These are phyloP conservation scores for Scedosporium apiospermum DNA, from an alignment of 2,329 filamentous ascomycete species.

Conservation along the genomic window DNA sequence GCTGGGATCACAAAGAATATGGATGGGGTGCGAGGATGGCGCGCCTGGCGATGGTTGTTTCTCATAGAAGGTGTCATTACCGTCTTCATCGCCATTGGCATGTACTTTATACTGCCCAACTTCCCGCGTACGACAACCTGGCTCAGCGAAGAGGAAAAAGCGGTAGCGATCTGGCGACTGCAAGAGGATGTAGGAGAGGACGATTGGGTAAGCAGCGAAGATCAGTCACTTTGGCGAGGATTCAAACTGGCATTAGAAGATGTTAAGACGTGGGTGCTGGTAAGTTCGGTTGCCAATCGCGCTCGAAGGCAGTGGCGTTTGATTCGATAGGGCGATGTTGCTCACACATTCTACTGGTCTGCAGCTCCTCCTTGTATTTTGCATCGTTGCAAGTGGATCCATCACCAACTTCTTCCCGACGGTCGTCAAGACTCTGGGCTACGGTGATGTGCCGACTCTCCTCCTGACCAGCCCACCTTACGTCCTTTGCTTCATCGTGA, in stretches of 20 bases:
- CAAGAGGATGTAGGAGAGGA: conserved; percentile 57
- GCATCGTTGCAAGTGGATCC: conserved; percentile 45
- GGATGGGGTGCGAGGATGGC: conserved; percentile 33
- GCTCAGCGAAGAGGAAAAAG: conserved; percentile 24
- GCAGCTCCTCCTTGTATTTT: conserved; percentile 45
- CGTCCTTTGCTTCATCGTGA: conserved; percentile 50
- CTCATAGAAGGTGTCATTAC: conserved; percentile 52
- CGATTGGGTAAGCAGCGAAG: conserved; percentile 46
- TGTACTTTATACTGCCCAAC: conserved; percentile 24
- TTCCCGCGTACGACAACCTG: conserved; percentile 33
- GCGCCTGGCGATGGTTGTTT: conserved; percentile 57
- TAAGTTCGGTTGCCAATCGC: conserved; percentile 17
- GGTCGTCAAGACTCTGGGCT: conserved; percentile 59
- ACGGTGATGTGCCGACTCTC: conserved; percentile 47
- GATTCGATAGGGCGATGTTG: not conserved
- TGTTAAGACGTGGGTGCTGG: conserved; percentile 50
- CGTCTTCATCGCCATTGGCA: conserved; percentile 21
- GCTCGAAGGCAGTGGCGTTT: not conserved
- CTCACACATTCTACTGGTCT: not conserved
- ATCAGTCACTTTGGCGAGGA: conserved; percentile 46
- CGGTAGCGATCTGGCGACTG: conserved; percentile 49
- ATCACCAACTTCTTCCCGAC: conserved; percentile 64
- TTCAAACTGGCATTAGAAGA: conserved; percentile 46
- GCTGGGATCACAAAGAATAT: conserved; percentile 53
- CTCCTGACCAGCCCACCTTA: conserved; percentile 59